Percentiles rank a stretch among this genome's conserved stretches.
Conservation (phyloP, 2,329 filamentous ascomycete species). For the Ceratocystis destructans region DNA sequence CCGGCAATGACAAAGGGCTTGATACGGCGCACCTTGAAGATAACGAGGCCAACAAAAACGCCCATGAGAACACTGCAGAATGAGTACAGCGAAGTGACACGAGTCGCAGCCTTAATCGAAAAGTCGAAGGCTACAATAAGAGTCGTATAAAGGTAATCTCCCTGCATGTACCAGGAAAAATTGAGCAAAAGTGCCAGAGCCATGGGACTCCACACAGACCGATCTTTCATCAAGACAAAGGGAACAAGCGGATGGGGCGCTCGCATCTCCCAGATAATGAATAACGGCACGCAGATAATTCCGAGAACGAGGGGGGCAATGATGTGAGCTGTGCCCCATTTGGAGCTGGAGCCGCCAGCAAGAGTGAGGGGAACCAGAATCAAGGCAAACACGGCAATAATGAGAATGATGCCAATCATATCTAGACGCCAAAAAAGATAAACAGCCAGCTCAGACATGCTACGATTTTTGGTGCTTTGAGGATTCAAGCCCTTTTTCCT, state of each 20-base stretch:
- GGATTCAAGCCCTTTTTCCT: slow-evolving; percentile 35
- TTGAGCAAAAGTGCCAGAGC: slow-evolving; percentile 44
- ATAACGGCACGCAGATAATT: slow-evolving; percentile 36
- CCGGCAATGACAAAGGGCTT: slow-evolving; percentile 51
- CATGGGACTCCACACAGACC: slow-evolving; percentile 49
- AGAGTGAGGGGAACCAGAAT: slow-evolving; percentile 34
- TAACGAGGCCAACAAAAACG: slow-evolving; percentile 40
- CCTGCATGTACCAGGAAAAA: slow-evolving; percentile 49
- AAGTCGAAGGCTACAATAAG: slow-evolving; percentile 49
- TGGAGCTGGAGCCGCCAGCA: slow-evolving; percentile 31
- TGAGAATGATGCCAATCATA: slow-evolving; percentile 32
- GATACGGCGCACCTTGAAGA: slow-evolving; percentile 43
- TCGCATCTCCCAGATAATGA: slow-evolving; percentile 36
- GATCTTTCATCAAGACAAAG: slow-evolving; percentile 47
- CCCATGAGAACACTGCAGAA: slow-evolving; percentile 45
- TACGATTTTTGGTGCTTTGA: slow-evolving; percentile 27
- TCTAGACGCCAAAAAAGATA: slow-evolving; percentile 36
- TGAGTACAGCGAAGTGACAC: slow-evolving; percentile 46
- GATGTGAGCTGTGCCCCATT: slow-evolving; percentile 30
- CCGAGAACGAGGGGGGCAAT: slow-evolving; percentile 34
- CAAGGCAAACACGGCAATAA: slow-evolving; percentile 35
- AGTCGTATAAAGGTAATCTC: slow-evolving; percentile 50
- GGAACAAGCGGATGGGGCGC: slow-evolving; percentile 43
- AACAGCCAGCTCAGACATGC: not conserved
- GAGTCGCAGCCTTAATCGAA: slow-evolving; percentile 40